phyloP scores from a whole-genome alignment of 129 eudicot species.

The Saposhnikovia divaricata region DNA sequence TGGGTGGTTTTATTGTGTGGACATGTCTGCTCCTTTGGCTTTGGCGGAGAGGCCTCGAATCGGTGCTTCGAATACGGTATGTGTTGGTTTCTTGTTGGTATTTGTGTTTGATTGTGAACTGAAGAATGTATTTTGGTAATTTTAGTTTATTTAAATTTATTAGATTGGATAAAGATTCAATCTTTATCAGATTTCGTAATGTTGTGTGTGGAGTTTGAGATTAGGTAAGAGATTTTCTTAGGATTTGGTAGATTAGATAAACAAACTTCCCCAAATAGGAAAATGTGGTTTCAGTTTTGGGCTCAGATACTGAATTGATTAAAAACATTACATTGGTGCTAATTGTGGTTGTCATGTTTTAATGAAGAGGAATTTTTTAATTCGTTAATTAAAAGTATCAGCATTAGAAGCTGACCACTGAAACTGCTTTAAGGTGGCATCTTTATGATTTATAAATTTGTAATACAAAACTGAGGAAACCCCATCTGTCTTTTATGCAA shows the following conservation, averaged over 20 bases:
- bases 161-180: neutral
- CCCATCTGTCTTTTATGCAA: neutral
- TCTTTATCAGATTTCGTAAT: neutral
- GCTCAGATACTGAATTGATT: neutral
- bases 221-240: neutral
- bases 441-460: neutral
- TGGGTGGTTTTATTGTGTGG: constrained; percentile 13
- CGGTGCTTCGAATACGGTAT: constrained; percentile 76
- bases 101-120: neutral
- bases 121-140: neutral
- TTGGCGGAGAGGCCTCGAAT: constrained; percentile 72
- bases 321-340: neutral
- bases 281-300: neutral
- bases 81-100: neutral
- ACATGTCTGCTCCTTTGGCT: constrained; percentile 69
- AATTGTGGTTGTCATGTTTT: neutral
- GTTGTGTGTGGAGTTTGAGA: neutral
- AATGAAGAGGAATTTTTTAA: neutral
- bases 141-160: neutral
- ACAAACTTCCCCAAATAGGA: neutral
- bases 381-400: neutral
- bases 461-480: neutral
- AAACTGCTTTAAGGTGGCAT: neutral
- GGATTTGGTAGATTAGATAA: neutral
- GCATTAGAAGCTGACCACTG: neutral